phyloP scores from a whole-genome alignment of 139 green algal species.

The Tetratostichococcus sp. region DNA sequence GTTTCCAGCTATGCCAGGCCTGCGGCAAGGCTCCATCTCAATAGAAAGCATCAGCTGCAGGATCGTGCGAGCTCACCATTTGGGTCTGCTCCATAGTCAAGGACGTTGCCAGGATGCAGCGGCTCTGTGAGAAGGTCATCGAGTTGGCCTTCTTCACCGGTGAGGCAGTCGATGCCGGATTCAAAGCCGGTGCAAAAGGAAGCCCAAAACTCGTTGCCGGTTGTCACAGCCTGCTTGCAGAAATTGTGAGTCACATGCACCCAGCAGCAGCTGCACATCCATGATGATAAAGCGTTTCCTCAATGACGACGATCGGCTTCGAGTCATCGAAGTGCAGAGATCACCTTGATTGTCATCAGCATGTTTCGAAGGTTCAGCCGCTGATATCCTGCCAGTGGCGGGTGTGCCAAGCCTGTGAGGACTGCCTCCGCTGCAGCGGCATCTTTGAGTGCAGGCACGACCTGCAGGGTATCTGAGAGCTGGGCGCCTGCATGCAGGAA shows the following conservation, averaged over 20 bases:
- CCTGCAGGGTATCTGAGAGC: neutral
- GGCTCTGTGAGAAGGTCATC: neutral
- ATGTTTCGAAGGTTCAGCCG: neutral
- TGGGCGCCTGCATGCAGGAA: neutral
- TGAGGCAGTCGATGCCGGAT: neutral
- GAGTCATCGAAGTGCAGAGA: too few species aligned
- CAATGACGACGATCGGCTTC: too few species aligned
- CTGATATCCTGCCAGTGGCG: too few species aligned
- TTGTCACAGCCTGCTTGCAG: neutral
- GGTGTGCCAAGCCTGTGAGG: too few species aligned
- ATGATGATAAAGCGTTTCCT: too few species aligned
- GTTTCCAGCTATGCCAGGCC: too few species aligned
- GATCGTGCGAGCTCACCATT: neutral
- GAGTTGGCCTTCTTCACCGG: neutral
- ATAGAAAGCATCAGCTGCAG: too few species aligned
- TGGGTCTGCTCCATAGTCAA: neutral
- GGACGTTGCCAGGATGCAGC: neutral
- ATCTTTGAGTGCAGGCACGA: neutral
- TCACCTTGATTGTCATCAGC: neutral
- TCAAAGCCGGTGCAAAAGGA: neutral
- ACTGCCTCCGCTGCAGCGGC: too few species aligned
- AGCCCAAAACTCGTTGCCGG: neutral
- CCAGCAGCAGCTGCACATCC: too few species aligned
- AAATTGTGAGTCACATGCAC: too few species aligned
- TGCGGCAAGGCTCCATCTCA: too few species aligned